Percentiles rank a stretch among this genome's conserved stretches.
Conservation (phyloP, 192 early-diverging fungal species). For the Coemansia biformis region DNA sequence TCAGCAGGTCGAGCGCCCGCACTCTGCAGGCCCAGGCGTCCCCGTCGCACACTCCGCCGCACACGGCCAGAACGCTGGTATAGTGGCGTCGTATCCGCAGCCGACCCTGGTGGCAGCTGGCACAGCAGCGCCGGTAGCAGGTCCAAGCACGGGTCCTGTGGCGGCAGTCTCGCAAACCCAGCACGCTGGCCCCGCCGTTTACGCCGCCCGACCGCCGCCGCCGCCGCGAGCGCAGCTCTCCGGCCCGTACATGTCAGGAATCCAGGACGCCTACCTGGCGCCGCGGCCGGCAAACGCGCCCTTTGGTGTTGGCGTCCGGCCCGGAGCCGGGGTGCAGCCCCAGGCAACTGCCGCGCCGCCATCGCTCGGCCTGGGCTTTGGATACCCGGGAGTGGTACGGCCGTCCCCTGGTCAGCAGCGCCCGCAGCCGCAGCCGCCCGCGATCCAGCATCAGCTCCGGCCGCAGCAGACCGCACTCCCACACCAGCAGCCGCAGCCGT, state of each 20-base stretch:
- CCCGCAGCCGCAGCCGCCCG: slow-evolving; percentile 6
- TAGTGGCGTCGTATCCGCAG: not conserved
- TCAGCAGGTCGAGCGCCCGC: slow-evolving; percentile 19
- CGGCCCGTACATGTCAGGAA: not conserved
- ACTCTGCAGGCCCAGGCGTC: slow-evolving; percentile 16
- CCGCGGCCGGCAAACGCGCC: not conserved
- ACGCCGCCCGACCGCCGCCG: not conserved
- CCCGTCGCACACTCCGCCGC: slow-evolving; percentile 6
- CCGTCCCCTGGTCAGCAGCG: too few relatives aligned
- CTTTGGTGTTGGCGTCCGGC: slow-evolving; percentile 5
- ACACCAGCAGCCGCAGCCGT: not conserved
- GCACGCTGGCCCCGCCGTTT: not conserved
- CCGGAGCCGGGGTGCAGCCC: not conserved
- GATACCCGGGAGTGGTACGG: slow-evolving; percentile 1
- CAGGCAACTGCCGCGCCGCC: not conserved
- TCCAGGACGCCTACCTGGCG: not conserved
- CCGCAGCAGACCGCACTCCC: slow-evolving; percentile 1
- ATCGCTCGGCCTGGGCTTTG: not conserved
- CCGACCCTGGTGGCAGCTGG: not conserved
- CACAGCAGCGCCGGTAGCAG: not conserved
- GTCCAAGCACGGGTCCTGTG: not conserved
- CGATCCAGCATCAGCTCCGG: not conserved
- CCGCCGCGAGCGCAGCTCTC: not conserved
- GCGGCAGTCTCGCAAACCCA: not conserved
- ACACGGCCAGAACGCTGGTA: not conserved